A percentile compares a stretch with the other conserved stretches of the same genome.
Conservation (phyloP, 805 yeast species). For the Hanseniaspora nectarophila region DNA sequence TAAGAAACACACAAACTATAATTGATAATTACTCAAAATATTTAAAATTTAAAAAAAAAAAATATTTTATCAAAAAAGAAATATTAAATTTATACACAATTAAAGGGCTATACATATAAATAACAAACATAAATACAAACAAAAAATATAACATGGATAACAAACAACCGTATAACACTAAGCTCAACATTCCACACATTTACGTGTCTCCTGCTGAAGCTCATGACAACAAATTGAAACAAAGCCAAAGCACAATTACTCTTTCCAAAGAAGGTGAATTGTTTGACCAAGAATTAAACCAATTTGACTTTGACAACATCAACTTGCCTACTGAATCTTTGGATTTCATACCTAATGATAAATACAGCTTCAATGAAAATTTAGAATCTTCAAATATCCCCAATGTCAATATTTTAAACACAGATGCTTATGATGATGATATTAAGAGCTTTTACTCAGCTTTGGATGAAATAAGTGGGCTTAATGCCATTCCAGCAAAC, state of each 20-base stretch:
- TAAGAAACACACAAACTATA: no score
- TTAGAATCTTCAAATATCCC: constrained; percentile 14
- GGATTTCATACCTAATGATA: neutral
- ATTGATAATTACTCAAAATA: no score
- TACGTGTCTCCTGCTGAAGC: constrained; percentile 7
- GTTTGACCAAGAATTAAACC: neutral
- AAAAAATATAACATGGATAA: neutral
- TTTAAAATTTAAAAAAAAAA: no score
- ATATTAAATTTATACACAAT: no score
- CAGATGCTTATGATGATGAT: constrained; percentile 1
- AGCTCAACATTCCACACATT: constrained; percentile 3
- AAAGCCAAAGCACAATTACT: neutral
- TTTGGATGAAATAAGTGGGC: neutral
- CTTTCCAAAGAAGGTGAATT: neutral
- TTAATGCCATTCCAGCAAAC: neutral
- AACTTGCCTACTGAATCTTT: neutral
- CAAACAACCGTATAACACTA: neutral
- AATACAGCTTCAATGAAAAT: constrained; percentile 5
- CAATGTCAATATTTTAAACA: neutral
- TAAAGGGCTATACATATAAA: no score
- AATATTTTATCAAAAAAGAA: no score
- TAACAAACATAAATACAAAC: neutral
- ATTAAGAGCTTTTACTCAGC: constrained; percentile 10
- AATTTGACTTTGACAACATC: neutral
- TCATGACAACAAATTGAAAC: neutral